Evolutionary conservation across 2,329 filamentous ascomycete species (phyloP).

Genomic region (Coniella lustricola): DNA sequence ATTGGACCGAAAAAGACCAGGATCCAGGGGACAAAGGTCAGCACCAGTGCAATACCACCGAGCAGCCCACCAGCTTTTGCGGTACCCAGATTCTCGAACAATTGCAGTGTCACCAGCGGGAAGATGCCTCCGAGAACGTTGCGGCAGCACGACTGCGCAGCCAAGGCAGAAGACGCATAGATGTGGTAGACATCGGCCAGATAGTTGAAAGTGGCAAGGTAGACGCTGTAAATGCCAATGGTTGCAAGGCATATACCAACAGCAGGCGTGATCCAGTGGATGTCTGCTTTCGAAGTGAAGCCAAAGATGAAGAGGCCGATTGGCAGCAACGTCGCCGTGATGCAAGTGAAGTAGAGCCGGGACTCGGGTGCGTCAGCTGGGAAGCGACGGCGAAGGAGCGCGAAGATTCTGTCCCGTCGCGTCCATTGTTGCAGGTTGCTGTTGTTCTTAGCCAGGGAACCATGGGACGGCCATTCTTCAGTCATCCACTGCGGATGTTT

Average conservation of each 20-base stretch:
- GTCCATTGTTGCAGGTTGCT: constrained; percentile 14
- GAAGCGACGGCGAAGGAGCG: constrained; percentile 37
- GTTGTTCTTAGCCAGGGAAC: constrained; percentile 9
- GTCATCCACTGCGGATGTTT: constrained; percentile 34
- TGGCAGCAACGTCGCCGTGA: constrained; percentile 68
- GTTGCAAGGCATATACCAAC: constrained; percentile 68
- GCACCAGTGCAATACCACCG: constrained; percentile 59
- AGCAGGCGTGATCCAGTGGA: constrained; percentile 67
- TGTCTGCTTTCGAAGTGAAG: constrained; percentile 54
- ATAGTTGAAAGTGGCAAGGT: constrained; percentile 88
- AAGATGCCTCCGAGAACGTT: constrained; percentile 79
- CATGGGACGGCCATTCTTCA: constrained; percentile 20
- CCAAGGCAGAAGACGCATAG: constrained; percentile 79
- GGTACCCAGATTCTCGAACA: constrained; percentile 69
- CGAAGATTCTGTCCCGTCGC: constrained; percentile 33
- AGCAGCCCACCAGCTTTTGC: constrained; percentile 66
- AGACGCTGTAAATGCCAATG: constrained; percentile 80
- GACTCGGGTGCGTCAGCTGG: constrained; percentile 60
- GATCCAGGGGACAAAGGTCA: constrained; percentile 84
- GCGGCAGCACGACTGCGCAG: constrained; percentile 78
- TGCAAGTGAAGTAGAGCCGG: constrained; percentile 75
- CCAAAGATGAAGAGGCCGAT: constrained; percentile 76
- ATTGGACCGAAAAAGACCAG: constrained; percentile 69
- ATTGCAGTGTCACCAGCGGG: constrained; percentile 64
- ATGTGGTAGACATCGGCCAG: constrained; percentile 80